Conservation (phyloP, 495 filamentous ascomycete species). For the Ascobolus immersus region DNA sequence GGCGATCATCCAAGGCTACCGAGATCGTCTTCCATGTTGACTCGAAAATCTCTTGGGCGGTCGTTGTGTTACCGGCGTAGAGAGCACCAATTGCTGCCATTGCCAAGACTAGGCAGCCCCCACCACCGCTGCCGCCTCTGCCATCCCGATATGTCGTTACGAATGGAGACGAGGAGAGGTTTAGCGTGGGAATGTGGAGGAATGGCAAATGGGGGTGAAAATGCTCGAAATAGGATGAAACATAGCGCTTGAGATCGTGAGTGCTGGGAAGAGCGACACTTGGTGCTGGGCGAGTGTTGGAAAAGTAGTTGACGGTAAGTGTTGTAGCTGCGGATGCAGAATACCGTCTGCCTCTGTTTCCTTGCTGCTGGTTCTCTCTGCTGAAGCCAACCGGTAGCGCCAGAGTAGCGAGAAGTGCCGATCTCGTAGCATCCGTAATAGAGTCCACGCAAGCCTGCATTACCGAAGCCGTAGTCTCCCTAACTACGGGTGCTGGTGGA, state of each 20-base stretch:
- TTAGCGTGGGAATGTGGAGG: constrained; percentile 71
- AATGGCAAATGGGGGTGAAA: constrained; percentile 92
- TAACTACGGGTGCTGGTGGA: constrained; percentile 7
- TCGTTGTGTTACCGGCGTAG: constrained; percentile 62
- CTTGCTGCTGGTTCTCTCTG: constrained; percentile 16
- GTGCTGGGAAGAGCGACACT: constrained; percentile 52
- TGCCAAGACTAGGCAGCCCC: constrained; percentile 72
- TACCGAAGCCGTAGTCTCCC: constrained; percentile 23
- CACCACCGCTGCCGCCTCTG: constrained; percentile 44
- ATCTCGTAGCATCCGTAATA: constrained; percentile 83
- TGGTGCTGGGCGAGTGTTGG: constrained; percentile 24
- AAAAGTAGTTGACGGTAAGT: constrained; percentile 13
- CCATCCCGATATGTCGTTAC: constrained; percentile 30
- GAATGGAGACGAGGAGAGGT: constrained; percentile 57
- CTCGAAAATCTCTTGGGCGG: constrained; percentile 72
- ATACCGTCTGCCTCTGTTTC: constrained; percentile 11
- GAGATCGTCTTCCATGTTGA: constrained; percentile 88
- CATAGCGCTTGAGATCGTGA: constrained; percentile 76
- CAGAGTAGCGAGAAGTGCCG: constrained; percentile 58
- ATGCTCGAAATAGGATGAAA: constrained; percentile 74
- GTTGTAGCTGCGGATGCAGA: constrained; percentile 22
- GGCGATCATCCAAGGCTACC: constrained; percentile 73
- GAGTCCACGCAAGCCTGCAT: constrained; percentile 44
- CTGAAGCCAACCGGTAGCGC: constrained; percentile 50
- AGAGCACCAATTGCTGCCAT: constrained; percentile 91